Evolutionary conservation across 2,329 filamentous ascomycete species (phyloP).

Genomic region (Sclerotinia borealis): DNA sequence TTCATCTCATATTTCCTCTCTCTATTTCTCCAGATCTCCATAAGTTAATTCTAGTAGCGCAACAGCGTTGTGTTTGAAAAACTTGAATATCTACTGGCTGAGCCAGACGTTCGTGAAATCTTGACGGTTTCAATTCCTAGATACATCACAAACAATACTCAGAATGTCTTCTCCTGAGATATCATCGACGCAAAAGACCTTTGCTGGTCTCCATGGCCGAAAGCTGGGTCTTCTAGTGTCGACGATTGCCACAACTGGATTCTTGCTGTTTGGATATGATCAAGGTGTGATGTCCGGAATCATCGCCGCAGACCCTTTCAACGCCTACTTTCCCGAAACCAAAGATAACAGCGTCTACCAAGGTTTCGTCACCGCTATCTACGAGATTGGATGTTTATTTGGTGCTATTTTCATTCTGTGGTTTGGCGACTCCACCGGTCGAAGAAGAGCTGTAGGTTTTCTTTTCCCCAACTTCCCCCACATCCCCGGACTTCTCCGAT

Average conservation of each 20-base stretch:
- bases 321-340: slow-evolving; percentile 72
- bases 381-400: slow-evolving; percentile 49
- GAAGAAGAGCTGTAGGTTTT: slow-evolving; percentile 48
- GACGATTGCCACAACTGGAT: slow-evolving; percentile 66
- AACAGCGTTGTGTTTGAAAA: slow-evolving; percentile 6
- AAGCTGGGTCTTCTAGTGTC: slow-evolving; percentile 64
- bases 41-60: slow-evolving; percentile 3
- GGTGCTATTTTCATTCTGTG: slow-evolving; percentile 43
- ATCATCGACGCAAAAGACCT: slow-evolving; percentile 14
- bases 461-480: slow-evolving; percentile 16
- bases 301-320: slow-evolving; percentile 63
- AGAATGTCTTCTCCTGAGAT: slow-evolving; percentile 2
- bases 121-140: slow-evolving; percentile 1
- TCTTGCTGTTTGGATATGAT: slow-evolving; percentile 84
- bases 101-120: slow-evolving; percentile 3
- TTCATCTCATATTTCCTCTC: neutral
- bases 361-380: slow-evolving; percentile 51
- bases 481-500: slow-evolving; percentile 34
- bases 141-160: neutral
- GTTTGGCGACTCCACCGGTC: slow-evolving; percentile 50
- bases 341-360: slow-evolving; percentile 37
- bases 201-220: slow-evolving; percentile 59
- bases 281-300: slow-evolving; percentile 80
- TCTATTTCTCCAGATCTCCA: neutral
- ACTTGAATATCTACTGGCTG: slow-evolving; percentile 8